Percentiles rank a stretch among this genome's conserved stretches.
Evolutionary conservation across 768 basidiomycete genomes (phyloP).

Genomic region (Melanogaster broomeanus): DNA sequence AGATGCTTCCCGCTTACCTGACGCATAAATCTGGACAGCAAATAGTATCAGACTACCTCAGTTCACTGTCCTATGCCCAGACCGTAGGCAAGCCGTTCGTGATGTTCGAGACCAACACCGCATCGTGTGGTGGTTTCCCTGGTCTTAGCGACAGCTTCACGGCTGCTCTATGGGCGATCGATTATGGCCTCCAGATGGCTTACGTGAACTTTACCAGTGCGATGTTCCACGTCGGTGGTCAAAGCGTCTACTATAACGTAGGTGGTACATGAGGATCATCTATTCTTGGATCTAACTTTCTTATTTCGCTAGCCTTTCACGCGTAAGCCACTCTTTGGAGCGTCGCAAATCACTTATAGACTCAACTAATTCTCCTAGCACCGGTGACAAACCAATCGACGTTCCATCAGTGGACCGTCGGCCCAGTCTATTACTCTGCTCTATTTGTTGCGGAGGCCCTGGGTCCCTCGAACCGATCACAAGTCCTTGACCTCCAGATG

Average conservation of each 20-base stretch:
- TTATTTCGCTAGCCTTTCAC: conserved; percentile 37
- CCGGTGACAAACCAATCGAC: conserved; percentile 56
- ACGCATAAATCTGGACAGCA: conserved; percentile 53
- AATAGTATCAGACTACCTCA: conserved; percentile 54
- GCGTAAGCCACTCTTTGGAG: conserved; percentile 20
- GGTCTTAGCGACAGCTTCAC: conserved; percentile 60
- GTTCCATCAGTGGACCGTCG: conserved; percentile 71
- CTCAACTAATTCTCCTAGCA: conserved; percentile 32
- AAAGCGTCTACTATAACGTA: conserved; percentile 67
- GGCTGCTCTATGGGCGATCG: conserved; percentile 54
- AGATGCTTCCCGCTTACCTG: conserved; percentile 46
- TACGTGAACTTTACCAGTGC: conserved; percentile 46
- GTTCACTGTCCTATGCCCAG: conserved; percentile 42
- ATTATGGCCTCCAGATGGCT: conserved; percentile 55
- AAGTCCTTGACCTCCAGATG: conserved; percentile 64
- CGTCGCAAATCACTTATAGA: not conserved
- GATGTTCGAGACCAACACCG: conserved; percentile 63
- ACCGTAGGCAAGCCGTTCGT: conserved; percentile 43
- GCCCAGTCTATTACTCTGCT: conserved; percentile 72
- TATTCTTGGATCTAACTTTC: no score
- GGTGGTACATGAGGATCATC: conserved; percentile 15
- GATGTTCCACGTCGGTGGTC: conserved; percentile 58
- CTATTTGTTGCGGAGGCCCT: conserved; percentile 71
- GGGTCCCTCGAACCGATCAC: conserved; percentile 63
- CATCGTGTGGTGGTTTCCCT: conserved; percentile 49